Evolutionary conservation across 2,329 filamentous ascomycete genomes (phyloP).

Genomic region (Botrytis paeoniae): DNA sequence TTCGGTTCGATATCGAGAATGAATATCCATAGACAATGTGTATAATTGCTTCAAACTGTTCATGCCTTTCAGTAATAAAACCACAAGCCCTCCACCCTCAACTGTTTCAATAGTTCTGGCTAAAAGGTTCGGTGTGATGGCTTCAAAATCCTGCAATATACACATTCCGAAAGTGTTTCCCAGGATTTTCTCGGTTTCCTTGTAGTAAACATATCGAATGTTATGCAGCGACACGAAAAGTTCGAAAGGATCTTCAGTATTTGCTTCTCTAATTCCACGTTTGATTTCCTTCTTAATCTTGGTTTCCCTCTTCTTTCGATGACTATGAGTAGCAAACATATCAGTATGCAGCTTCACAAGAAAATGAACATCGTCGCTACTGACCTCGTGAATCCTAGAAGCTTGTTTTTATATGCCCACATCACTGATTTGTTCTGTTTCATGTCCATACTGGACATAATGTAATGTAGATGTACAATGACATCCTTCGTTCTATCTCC

Average conservation of each 20-base stretch:
- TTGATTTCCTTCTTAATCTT: slow-evolving; percentile 99
- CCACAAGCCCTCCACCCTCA: slow-evolving; percentile 87
- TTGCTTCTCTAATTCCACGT: slow-evolving; percentile 85
- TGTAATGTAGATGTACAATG: slow-evolving; percentile 91
- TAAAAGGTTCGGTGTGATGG: slow-evolving; percentile 92
- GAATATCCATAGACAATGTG: slow-evolving; percentile 95
- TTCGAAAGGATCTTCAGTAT: slow-evolving; percentile 93
- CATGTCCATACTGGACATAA: slow-evolving; percentile 84
- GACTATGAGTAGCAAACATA: slow-evolving; percentile 49
- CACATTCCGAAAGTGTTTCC: slow-evolving; percentile 99
- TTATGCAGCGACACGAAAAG: slow-evolving; percentile 94
- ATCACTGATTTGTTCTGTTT: slow-evolving; percentile 95
- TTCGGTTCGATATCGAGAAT: slow-evolving; percentile 93
- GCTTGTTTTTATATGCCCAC: slow-evolving; percentile 98
- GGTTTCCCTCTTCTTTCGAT: slow-evolving; percentile 95
- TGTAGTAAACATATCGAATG: slow-evolving; percentile 99
- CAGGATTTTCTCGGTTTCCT: slow-evolving; percentile 97
- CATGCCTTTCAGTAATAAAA: slow-evolving; percentile 93
- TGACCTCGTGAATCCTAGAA: slow-evolving; percentile 82
- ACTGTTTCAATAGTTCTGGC: slow-evolving; percentile 96
- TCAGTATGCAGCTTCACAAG: neutral
- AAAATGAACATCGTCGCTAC: slow-evolving; percentile 24
- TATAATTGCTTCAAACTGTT: slow-evolving; percentile 96
- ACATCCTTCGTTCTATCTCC: slow-evolving; percentile 94
- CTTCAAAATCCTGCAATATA: slow-evolving; percentile 97